These are phyloP conservation scores for Bertia moriformis DNA, from an alignment of 2,329 filamentous ascomycete species.

Conservation along the genomic window DNA sequence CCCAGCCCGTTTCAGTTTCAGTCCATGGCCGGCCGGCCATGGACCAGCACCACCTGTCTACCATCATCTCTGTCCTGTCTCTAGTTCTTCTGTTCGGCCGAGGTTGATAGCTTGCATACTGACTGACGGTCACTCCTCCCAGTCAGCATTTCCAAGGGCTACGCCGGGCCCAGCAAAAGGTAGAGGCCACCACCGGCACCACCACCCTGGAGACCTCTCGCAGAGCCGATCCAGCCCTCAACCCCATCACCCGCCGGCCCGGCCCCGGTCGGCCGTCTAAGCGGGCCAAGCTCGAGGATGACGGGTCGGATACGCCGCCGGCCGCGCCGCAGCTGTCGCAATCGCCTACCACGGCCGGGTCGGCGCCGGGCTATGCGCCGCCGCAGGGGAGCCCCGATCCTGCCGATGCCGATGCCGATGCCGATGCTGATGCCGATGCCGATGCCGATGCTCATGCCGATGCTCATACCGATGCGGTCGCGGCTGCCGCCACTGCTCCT, in stretches of 20 bases:
- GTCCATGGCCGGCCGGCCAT: background rate
- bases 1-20: background rate
- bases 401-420: too few species aligned
- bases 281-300: background rate
- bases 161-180: constrained; percentile 36
- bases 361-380: too few species aligned
- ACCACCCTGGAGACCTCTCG: constrained; percentile 16
- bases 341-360: too few species aligned
- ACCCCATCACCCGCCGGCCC: constrained; percentile 45
- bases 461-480: too few species aligned
- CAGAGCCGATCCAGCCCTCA: constrained; percentile 32
- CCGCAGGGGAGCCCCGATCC: too few species aligned
- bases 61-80: constrained; percentile 3
- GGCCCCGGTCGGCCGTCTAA: constrained; percentile 38
- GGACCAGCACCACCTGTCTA: background rate
- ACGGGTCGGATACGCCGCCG: too few species aligned
- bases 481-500: too few species aligned
- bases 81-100: background rate
- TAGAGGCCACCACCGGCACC: constrained; percentile 23
- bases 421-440: too few species aligned
- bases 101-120: too few species aligned
- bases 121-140: too few species aligned
- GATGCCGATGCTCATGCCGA: too few species aligned
- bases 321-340: too few species aligned
- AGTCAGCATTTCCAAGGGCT: constrained; percentile 50